A percentile compares a stretch with the other conserved stretches of the same genome.
Conservation (phyloP, 495 filamentous ascomycete species). For the Bombardia bombarda region DNA sequence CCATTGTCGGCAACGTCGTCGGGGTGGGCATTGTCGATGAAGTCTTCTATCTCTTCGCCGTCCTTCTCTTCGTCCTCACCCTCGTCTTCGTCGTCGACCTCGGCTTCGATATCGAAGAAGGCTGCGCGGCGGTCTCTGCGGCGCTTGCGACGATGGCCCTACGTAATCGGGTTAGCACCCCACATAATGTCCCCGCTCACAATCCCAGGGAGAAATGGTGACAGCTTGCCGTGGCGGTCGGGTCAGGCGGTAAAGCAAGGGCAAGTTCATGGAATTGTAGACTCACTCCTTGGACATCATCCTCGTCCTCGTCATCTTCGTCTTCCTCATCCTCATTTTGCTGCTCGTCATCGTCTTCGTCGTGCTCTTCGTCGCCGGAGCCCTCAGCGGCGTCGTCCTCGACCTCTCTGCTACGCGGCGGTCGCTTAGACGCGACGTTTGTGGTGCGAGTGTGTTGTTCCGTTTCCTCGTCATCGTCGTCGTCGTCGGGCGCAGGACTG, state of each 20-base stretch:
- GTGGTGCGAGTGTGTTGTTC: constrained; percentile 9
- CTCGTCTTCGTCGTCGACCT: constrained; percentile 93
- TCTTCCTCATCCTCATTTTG: constrained; percentile 55
- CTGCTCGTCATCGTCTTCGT: constrained; percentile 41
- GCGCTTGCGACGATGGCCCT: constrained; percentile 76
- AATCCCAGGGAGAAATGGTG: too few species aligned
- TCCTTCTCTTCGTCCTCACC: constrained; percentile 82
- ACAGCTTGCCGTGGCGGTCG: too few species aligned
- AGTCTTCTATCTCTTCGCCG: constrained; percentile 72
- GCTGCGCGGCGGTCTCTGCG: constrained; percentile 60
- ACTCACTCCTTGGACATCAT: constrained; percentile 33
- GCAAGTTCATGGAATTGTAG: background rate
- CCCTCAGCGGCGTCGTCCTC: constrained; percentile 43
- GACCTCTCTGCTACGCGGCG: constrained; percentile 4
- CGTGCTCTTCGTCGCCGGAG: constrained; percentile 21
- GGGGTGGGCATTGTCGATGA: constrained; percentile 82
- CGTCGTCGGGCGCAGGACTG: constrained; percentile 15
- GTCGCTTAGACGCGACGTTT: constrained; percentile 20
- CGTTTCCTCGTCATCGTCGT: constrained; percentile 35
- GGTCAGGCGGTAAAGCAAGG: background rate
- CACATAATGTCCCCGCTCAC: too few species aligned
- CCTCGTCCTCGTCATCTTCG: constrained; percentile 37
- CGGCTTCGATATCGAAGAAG: constrained; percentile 94
- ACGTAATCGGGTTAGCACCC: constrained; percentile 11
- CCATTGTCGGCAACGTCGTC: constrained; percentile 79